These are phyloP conservation scores for Cardamine occulta DNA, from an alignment of 345 rosid species.

Conservation along the genomic window DNA sequence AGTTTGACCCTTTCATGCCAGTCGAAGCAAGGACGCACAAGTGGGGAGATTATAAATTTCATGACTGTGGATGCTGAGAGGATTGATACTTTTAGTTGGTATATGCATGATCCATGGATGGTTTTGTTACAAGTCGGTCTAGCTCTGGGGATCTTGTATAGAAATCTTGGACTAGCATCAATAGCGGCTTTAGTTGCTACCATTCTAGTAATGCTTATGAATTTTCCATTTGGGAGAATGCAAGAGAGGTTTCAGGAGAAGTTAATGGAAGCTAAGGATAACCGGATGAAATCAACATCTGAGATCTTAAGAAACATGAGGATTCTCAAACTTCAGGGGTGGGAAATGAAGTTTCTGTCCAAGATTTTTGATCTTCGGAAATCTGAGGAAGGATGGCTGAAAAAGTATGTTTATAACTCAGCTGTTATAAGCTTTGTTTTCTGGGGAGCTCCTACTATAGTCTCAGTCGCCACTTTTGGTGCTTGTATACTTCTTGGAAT, in stretches of 20 bases:
- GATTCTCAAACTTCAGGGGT: slow-evolving; percentile 78
- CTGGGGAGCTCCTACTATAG: slow-evolving; percentile 73
- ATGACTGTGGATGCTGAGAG: slow-evolving; percentile 77
- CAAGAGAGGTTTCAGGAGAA: slow-evolving; percentile 68
- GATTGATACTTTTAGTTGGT: slow-evolving; percentile 59
- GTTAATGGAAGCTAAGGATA: slow-evolving; percentile 74
- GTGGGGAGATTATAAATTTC: slow-evolving; percentile 75
- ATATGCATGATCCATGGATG: slow-evolving; percentile 69
- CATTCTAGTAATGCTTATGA: slow-evolving; percentile 57
- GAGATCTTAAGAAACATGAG: slow-evolving; percentile 75
- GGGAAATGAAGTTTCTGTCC: slow-evolving; percentile 80
- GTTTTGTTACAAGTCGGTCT: slow-evolving; percentile 55
- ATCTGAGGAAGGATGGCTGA: slow-evolving; percentile 63
- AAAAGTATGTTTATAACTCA: slow-evolving; percentile 54
- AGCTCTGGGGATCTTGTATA: slow-evolving; percentile 64
- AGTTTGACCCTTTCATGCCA: slow-evolving; percentile 62
- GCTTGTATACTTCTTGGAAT: slow-evolving; percentile 62
- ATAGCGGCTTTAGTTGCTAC: slow-evolving; percentile 63
- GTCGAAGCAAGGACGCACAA: slow-evolving; percentile 61
- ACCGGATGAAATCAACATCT: slow-evolving; percentile 66
- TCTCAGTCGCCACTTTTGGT: slow-evolving; percentile 64
- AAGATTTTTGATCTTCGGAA: slow-evolving; percentile 57
- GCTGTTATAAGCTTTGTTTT: slow-evolving; percentile 58
- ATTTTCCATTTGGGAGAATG: slow-evolving; percentile 60
- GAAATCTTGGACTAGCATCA: slow-evolving; percentile 61